These are phyloP conservation scores for Hebeloma cylindrosporum DNA, from an alignment of 768 basidiomycete species.

Conservation along the genomic window DNA sequence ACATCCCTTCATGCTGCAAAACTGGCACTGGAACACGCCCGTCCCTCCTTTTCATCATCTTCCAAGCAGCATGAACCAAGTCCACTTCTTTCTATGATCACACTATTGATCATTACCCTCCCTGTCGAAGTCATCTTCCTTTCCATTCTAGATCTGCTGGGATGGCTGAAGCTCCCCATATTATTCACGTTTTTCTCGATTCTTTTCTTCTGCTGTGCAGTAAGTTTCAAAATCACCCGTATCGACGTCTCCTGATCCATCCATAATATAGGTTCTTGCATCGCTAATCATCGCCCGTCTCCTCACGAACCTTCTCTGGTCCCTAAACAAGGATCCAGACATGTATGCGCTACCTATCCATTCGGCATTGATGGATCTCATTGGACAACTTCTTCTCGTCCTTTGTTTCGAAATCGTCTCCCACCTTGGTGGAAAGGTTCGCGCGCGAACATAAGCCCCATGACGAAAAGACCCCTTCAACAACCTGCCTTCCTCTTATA, in stretches of 20 bases:
- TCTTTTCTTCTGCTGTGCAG: constrained; percentile 73
- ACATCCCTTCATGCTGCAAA: constrained; percentile 79
- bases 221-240: constrained; percentile 36
- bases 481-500: too few relatives aligned
- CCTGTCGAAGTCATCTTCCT: constrained; percentile 82
- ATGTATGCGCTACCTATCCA: constrained; percentile 93
- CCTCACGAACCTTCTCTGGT: constrained; percentile 80
- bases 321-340: constrained; percentile 78
- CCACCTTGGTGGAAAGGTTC: constrained; percentile 36
- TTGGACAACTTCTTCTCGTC: constrained; percentile 80
- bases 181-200: constrained; percentile 69
- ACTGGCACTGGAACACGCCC: constrained; percentile 29
- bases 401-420: constrained; percentile 70
- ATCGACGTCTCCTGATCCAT: constrained; percentile 1
- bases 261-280: constrained; percentile 53
- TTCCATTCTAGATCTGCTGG: constrained; percentile 56
- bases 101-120: constrained; percentile 73
- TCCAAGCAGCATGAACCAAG: constrained; percentile 36
- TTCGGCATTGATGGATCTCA: constrained; percentile 83
- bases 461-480: too few relatives aligned
- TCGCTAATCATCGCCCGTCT: constrained; percentile 67
- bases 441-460: too few relatives aligned
- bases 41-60: constrained; percentile 20
- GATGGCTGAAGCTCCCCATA: constrained; percentile 76
- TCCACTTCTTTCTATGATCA: constrained; percentile 56